A percentile compares a stretch with the other conserved stretches of the same genome.
Conservation (phyloP, 495 filamentous ascomycete species). For the Penicillium herquei region DNA sequence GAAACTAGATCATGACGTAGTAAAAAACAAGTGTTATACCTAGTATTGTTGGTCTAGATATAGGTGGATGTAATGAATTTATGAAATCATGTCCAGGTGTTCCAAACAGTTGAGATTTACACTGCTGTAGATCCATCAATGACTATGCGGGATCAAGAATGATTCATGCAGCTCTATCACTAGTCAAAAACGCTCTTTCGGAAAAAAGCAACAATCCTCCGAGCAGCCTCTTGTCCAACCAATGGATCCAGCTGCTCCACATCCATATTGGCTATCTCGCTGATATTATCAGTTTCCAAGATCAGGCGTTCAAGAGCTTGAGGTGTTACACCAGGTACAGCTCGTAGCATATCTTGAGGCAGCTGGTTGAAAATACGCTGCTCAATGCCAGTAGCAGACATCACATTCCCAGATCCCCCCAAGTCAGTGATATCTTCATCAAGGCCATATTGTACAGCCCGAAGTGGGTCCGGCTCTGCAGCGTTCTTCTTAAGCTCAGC, state of each 20-base stretch:
- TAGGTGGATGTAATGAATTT: neutral
- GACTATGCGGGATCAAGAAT: neutral
- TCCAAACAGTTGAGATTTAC: neutral
- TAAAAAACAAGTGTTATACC: neutral
- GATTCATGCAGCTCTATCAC: neutral
- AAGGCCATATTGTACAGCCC: constrained; percentile 78
- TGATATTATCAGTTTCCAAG: constrained; percentile 70
- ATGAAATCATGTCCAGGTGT: neutral
- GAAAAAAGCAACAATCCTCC: constrained; percentile 80
- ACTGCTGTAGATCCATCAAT: too few relatives aligned
- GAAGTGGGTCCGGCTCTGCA: constrained; percentile 85
- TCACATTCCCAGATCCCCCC: constrained; percentile 50
- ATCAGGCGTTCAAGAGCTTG: constrained; percentile 70
- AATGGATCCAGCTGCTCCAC: constrained; percentile 66
- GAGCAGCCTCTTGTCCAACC: constrained; percentile 78
- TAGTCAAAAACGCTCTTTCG: constrained; percentile 72
- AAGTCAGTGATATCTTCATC: constrained; percentile 57
- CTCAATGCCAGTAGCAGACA: constrained; percentile 53
- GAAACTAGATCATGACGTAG: too few relatives aligned
- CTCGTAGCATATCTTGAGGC: constrained; percentile 83
- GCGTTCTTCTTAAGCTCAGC: constrained; percentile 85
- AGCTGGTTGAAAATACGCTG: constrained; percentile 60
- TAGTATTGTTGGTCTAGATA: neutral
- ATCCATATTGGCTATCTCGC: constrained; percentile 83
- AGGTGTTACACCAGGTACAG: constrained; percentile 81